Percentiles rank a stretch among this genome's conserved stretches.
Evolutionary conservation across 2,329 filamentous ascomycete genomes (phyloP).

Genomic region (Pezicula neosporulosa): DNA sequence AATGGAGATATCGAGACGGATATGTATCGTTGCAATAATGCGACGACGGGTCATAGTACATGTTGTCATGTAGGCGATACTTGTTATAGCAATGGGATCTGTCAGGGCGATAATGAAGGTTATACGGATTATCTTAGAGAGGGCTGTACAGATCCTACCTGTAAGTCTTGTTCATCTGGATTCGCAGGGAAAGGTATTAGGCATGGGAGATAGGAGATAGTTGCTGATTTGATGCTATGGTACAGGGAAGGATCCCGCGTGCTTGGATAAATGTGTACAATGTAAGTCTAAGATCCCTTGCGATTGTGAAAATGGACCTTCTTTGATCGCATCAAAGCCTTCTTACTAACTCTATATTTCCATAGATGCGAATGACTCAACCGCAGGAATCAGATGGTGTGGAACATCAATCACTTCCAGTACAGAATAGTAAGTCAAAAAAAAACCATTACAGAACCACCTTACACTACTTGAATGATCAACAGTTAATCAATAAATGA

Average conservation of each 20-base stretch:
- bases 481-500: no score
- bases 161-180: background rate
- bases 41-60: slow-evolving; percentile 15
- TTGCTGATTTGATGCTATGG: background rate
- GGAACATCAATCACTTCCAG: slow-evolving; percentile 13
- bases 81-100: slow-evolving; percentile 21
- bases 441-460: no score
- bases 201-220: no score
- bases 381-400: slow-evolving; percentile 18
- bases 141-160: slow-evolving; percentile 21
- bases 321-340: no score
- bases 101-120: slow-evolving; percentile 12
- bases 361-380: slow-evolving; percentile 12
- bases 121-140: slow-evolving; percentile 19
- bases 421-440: slow-evolving; percentile 15
- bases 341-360: background rate
- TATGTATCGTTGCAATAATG: slow-evolving; percentile 16
- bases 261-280: slow-evolving; percentile 15
- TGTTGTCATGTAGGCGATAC: slow-evolving; percentile 15
- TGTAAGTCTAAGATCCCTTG: slow-evolving; percentile 13
- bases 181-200: no score
- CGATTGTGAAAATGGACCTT: background rate
- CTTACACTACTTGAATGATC: no score
- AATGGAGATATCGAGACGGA: slow-evolving; percentile 11
- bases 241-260: slow-evolving; percentile 14